Percentiles rank a stretch among this genome's conserved stretches.
Conservation (phyloP, 345 rosid species). For the Citrus sp. region DNA sequence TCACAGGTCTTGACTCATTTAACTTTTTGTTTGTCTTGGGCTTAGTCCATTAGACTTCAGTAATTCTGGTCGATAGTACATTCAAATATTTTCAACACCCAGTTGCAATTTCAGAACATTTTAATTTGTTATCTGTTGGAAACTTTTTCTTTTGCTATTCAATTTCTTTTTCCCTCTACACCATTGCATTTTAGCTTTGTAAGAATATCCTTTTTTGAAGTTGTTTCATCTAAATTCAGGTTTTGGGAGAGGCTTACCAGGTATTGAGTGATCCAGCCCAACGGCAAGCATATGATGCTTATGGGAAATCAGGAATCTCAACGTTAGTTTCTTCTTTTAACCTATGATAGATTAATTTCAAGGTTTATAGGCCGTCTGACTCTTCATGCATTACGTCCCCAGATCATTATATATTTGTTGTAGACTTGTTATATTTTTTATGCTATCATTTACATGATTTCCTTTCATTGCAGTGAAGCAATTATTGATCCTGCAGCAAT, state of each 20-base stretch:
- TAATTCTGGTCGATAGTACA: background rate
- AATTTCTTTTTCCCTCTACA: background rate
- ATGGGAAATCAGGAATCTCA: slow-evolving; percentile 96
- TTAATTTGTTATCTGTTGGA: background rate
- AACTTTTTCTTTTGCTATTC: background rate
- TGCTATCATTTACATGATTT: slow-evolving; percentile 15
- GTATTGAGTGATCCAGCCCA: slow-evolving; percentile 88
- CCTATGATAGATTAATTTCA: background rate
- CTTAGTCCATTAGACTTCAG: background rate
- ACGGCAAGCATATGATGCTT: slow-evolving; percentile 88
- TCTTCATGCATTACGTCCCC: background rate
- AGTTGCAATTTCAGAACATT: background rate
- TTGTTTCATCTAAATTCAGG: slow-evolving; percentile 41
- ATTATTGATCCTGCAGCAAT: slow-evolving; percentile 94
- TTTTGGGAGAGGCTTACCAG: slow-evolving; percentile 95
- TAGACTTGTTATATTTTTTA: slow-evolving; percentile 3
- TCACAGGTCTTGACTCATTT: background rate
- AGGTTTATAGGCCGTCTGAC: background rate
- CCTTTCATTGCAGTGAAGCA: slow-evolving; percentile 60
- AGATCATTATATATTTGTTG: slow-evolving; percentile 5
- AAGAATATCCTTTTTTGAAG: slow-evolving; percentile 4
- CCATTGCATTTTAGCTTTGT: background rate
- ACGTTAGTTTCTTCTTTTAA: slow-evolving; percentile 55
- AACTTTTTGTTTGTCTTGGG: background rate
- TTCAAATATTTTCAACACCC: background rate